phyloP scores from a whole-genome alignment of 2,329 filamentous ascomycete species.

The Clarireedia monteithiana region DNA sequence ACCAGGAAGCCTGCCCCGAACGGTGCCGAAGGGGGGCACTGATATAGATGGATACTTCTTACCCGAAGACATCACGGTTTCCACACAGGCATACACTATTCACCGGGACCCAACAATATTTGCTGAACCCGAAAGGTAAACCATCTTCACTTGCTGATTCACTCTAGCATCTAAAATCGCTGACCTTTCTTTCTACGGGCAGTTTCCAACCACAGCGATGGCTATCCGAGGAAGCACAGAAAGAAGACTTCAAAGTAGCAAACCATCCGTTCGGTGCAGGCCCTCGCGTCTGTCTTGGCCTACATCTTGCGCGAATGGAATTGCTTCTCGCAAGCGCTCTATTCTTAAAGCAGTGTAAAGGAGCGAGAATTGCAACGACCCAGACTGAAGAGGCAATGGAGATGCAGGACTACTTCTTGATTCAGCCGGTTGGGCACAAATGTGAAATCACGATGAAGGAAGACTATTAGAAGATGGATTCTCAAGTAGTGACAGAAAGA shows the following conservation, averaged over 20 bases:
- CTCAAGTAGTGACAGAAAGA: not conserved
- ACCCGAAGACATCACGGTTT: constrained; percentile 28
- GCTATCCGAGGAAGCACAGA: not conserved
- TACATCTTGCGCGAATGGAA: constrained; percentile 1
- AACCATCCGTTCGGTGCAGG: not conserved
- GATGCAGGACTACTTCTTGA: not conserved
- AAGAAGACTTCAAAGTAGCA: not conserved
- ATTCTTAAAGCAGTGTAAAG: not conserved
- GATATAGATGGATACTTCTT: constrained; percentile 28
- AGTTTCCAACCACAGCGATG: not conserved
- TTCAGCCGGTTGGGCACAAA: not conserved
- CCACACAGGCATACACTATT: constrained; percentile 32
- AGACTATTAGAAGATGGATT: not conserved
- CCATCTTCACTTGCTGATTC: not conserved
- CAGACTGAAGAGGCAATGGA: not conserved
- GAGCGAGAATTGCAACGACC: not conserved
- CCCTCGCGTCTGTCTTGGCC: not conserved
- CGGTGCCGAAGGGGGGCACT: constrained; percentile 24
- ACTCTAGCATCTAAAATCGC: not conserved
- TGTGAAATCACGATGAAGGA: not conserved
- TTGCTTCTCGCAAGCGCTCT: not conserved
- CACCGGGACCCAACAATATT: constrained; percentile 33
- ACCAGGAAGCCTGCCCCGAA: constrained; percentile 27
- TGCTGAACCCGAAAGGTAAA: constrained; percentile 22
- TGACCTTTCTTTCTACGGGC: not conserved